Evolutionary conservation across 2,329 filamentous ascomycete species (phyloP).

Genomic region (Aspergillus brasiliensis): DNA sequence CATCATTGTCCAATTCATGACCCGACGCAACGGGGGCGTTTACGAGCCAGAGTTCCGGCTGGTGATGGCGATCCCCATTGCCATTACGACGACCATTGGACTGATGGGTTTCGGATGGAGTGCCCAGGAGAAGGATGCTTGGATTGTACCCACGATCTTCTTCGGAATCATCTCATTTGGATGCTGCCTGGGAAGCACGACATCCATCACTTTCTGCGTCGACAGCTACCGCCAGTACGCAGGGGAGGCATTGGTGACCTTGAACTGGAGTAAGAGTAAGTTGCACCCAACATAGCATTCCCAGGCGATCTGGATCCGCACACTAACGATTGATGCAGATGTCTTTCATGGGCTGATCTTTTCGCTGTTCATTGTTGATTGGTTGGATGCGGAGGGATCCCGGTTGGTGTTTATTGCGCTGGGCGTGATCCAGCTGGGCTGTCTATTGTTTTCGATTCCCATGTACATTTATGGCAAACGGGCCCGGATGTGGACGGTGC

Average conservation of each 20-base stretch:
- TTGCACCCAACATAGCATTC: slow-evolving; percentile 13
- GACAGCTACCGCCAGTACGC: slow-evolving; percentile 93
- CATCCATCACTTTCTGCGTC: slow-evolving; percentile 89
- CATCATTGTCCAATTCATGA: slow-evolving; percentile 78
- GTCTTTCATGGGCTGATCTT: slow-evolving; percentile 89
- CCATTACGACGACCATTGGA: slow-evolving; percentile 76
- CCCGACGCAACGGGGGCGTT: slow-evolving; percentile 82
- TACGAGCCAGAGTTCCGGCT: slow-evolving; percentile 95
- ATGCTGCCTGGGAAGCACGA: slow-evolving; percentile 86
- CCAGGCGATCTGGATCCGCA: not conserved
- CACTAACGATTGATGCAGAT: slow-evolving; percentile 48
- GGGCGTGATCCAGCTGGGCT: slow-evolving; percentile 79
- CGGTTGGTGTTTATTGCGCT: slow-evolving; percentile 79
- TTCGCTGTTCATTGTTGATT: slow-evolving; percentile 81
- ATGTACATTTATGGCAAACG: slow-evolving; percentile 96
- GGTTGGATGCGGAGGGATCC: slow-evolving; percentile 74
- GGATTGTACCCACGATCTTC: slow-evolving; percentile 92
- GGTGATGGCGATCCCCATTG: slow-evolving; percentile 81
- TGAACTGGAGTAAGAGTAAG: slow-evolving; percentile 87
- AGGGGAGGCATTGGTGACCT: slow-evolving; percentile 87
- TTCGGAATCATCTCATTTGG: slow-evolving; percentile 92
- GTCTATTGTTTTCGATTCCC: slow-evolving; percentile 75
- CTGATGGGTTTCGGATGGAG: slow-evolving; percentile 98
- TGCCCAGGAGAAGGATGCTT: slow-evolving; percentile 70
- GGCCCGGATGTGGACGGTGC: slow-evolving; percentile 89